phyloP scores from a whole-genome alignment of 345 rosid genomes.

The Erucastrum elatum region DNA sequence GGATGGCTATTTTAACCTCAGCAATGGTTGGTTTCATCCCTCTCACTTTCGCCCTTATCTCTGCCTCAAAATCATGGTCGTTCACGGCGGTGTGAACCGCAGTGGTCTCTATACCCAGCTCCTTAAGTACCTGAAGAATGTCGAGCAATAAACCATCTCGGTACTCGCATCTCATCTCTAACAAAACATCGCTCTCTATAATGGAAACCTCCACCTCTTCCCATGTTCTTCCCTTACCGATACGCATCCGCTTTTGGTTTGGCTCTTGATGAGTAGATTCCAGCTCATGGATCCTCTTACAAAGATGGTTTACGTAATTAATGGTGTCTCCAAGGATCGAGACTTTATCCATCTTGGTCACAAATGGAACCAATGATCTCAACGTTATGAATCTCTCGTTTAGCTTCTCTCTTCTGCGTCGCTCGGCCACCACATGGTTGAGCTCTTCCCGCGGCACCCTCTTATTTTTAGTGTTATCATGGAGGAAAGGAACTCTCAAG shows the following conservation, averaged over 20 bases:
- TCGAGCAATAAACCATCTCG: constrained; percentile 81
- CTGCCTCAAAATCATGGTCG: constrained; percentile 59
- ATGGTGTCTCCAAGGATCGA: constrained; percentile 95
- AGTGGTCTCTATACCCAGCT: constrained; percentile 67
- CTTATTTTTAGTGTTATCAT: constrained; percentile 52
- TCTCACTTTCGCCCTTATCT: constrained; percentile 86
- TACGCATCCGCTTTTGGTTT: constrained; percentile 43
- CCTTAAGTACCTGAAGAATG: constrained; percentile 73
- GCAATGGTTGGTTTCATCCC: constrained; percentile 78
- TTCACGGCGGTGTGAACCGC: constrained; percentile 63
- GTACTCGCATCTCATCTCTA: constrained; percentile 75
- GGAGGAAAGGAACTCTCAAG: constrained; percentile 75
- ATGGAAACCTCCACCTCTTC: constrained; percentile 82
- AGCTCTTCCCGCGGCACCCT: constrained; percentile 64
- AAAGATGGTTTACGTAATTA: constrained; percentile 85
- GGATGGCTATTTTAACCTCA: constrained; percentile 83
- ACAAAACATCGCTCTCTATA: constrained; percentile 76
- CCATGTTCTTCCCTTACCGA: constrained; percentile 41
- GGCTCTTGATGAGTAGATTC: constrained; percentile 41
- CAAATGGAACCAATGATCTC: constrained; percentile 88
- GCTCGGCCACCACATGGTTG: constrained; percentile 89
- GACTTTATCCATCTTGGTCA: constrained; percentile 97
- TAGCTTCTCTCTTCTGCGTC: constrained; percentile 92
- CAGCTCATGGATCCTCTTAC: constrained; percentile 76
- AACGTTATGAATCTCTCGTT: constrained; percentile 81